Base-by-base conservation (phyloP, 768 basidiomycete genomes). In the Boletus subparvulus region DNA sequence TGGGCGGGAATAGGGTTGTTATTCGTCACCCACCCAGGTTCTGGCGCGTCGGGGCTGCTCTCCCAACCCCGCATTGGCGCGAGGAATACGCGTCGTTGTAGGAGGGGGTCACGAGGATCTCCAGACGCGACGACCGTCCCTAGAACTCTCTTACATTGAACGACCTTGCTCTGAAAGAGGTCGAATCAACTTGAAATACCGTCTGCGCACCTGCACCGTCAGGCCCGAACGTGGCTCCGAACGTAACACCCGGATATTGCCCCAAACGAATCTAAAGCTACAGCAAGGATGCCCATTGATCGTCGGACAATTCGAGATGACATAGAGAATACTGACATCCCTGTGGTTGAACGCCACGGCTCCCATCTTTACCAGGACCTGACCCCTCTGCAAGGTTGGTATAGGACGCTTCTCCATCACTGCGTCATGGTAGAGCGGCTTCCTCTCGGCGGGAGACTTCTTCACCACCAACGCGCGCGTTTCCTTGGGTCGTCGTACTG, bases 331-430 rank as follows among this genome's bases (percentile, higher is more conserved):
- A 64, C 67, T 48, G 56, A 88, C 88, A 63, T 91, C 90, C 65
- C 86, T 78, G 64, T 86, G 90, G 67, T 94, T 94, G 76, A 90
- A 90, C 16, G 81, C 84, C 0, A 79, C 88, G 14, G 90, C 88
- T 19, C 73, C 76, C 50, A 91, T 82, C 68, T 79, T 82, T 10
- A 92, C 86, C 9, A 89, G 75, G 1, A 92, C 69, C 69, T 92
- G 76, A 3, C 83, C 86, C 0, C 69, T 57, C 55, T 80, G 74
- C 52, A 90, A 76, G 55, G 51, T 26, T 9, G 82, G 80, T 41
- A 90, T 68, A 0, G 79, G 75, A 43, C 70, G 74, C 36, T 80
- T 75, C 49, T 81, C 77, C 12, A 91, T 52, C 7, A 75, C 73
- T 0, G 81, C 83, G 57, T 88, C 84, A 62, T 90, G 77, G 60